Conservation (phyloP, 768 basidiomycete species). For the Pleurotus giganteus region DNA sequence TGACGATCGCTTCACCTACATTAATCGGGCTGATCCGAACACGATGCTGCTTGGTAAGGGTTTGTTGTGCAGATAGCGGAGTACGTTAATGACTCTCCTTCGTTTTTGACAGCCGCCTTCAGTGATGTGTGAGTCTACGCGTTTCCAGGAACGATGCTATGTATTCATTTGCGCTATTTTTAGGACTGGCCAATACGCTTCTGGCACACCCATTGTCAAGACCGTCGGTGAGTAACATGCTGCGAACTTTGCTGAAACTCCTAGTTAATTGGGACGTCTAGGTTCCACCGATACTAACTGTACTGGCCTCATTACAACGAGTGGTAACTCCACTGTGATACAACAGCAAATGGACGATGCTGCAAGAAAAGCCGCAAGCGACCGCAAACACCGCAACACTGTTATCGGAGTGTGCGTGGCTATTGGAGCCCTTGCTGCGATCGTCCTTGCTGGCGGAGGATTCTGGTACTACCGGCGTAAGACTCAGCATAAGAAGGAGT, state of each 20-base stretch:
- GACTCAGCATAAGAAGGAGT: slow-evolving; percentile 10
- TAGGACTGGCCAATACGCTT: slow-evolving; percentile 32
- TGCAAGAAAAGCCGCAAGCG: slow-evolving; percentile 15
- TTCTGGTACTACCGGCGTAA: slow-evolving; percentile 15
- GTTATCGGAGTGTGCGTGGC: slow-evolving; percentile 31
- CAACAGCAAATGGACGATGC: slow-evolving; percentile 5
- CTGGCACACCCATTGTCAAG: slow-evolving; percentile 18
- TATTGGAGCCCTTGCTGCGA: slow-evolving; percentile 20
- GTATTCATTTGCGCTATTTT: not conserved
- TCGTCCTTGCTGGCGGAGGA: slow-evolving; percentile 21
- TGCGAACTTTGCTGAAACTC: not conserved
- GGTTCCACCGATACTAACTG: slow-evolving; percentile 30
- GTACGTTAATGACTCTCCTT: not conserved
- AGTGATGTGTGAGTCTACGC: slow-evolving; percentile 39
- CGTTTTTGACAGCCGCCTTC: slow-evolving; percentile 29
- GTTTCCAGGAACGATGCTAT: not conserved
- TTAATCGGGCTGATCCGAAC: slow-evolving; percentile 38
- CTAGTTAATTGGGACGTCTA: not conserved
- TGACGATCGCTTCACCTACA: slow-evolving; percentile 39
- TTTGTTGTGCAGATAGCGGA: not conserved
- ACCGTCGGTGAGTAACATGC: slow-evolving; percentile 14
- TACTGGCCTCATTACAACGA: slow-evolving; percentile 22
- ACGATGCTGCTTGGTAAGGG: slow-evolving; percentile 37
- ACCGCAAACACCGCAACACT: slow-evolving; percentile 19
- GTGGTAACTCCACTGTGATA: slow-evolving; percentile 20